Conservation (phyloP, 768 basidiomycete genomes). For the Lactarius evosmus region DNA sequence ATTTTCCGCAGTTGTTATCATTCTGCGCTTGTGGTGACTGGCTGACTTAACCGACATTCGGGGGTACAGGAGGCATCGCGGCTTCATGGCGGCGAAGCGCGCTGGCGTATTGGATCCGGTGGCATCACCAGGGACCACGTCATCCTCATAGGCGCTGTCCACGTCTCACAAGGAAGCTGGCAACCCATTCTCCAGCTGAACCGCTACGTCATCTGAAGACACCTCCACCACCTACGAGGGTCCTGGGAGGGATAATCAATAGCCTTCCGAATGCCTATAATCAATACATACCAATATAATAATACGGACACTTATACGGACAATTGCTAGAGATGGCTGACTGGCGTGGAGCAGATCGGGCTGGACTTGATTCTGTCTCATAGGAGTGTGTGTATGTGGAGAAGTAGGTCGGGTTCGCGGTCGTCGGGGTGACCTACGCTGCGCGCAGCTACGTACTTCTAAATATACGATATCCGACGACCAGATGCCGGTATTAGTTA, state of each 20-base stretch:
- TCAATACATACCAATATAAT: not conserved
- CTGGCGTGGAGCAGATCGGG: not conserved
- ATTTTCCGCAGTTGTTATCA: too few species aligned
- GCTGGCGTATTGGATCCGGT: constrained; percentile 5
- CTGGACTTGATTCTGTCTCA: not conserved
- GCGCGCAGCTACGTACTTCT: not conserved
- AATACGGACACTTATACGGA: not conserved
- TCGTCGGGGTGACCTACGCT: not conserved
- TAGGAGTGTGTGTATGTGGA: not conserved
- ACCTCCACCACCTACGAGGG: not conserved
- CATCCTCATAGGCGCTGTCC: constrained; percentile 6
- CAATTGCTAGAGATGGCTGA: not conserved
- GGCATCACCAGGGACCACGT: constrained; percentile 6
- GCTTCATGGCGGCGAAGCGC: not conserved
- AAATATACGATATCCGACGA: not conserved
- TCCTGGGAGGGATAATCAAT: not conserved
- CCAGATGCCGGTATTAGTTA: not conserved
- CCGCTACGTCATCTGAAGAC: constrained; percentile 4
- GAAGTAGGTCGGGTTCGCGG: not conserved
- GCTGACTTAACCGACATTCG: not conserved
- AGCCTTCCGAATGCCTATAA: not conserved
- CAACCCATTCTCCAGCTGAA: constrained; percentile 22
- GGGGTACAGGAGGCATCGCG: not conserved
- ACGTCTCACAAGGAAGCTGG: constrained; percentile 24
- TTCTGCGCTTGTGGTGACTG: too few species aligned